Percentiles rank a stretch among this genome's conserved stretches.
phyloP scores from a whole-genome alignment of 179 eudicot genomes.

The Silene coronaria region DNA sequence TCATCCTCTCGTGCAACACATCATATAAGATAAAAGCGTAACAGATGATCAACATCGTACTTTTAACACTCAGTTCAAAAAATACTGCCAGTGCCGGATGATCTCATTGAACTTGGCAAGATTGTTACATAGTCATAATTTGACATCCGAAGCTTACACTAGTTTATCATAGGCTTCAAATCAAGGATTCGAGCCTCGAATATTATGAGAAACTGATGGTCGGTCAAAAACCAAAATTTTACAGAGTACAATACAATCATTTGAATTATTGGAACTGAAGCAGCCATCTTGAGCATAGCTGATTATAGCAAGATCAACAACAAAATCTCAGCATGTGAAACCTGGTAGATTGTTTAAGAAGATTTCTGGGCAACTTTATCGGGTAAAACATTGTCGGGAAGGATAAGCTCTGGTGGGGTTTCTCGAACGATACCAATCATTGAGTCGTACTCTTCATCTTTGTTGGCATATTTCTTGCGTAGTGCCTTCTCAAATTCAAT shows the following conservation, averaged over 20 bases:
- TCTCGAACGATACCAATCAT: conserved; percentile 50
- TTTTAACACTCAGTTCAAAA: conserved; percentile 1
- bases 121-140: conserved; percentile 13
- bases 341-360: conserved; percentile 24
- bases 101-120: conserved; percentile 13
- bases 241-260: conserved; percentile 11
- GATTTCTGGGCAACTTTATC: conserved; percentile 28
- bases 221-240: conserved; percentile 22
- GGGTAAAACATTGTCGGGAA: conserved; percentile 55
- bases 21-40: neutral
- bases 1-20: neutral
- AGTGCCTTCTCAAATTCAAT: conserved; percentile 63
- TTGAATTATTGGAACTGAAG: conserved; percentile 30
- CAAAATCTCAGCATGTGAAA: conserved; percentile 23
- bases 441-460: conserved; percentile 65
- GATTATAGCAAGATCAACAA: conserved; percentile 23
- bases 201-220: conserved; percentile 19
- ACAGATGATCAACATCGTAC: neutral
- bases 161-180: conserved; percentile 15
- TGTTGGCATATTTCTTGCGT: conserved; percentile 54
- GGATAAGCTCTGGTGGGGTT: conserved; percentile 51
- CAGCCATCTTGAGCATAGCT: conserved; percentile 29
- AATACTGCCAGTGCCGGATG: conserved; percentile 6
- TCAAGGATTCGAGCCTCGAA: conserved; percentile 11
- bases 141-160: conserved; percentile 21